Evolutionary conservation across 305 asterid genomes (phyloP), one percentile per base, ranked within the genome.

Genomic region (Lippia alba): DNA sequence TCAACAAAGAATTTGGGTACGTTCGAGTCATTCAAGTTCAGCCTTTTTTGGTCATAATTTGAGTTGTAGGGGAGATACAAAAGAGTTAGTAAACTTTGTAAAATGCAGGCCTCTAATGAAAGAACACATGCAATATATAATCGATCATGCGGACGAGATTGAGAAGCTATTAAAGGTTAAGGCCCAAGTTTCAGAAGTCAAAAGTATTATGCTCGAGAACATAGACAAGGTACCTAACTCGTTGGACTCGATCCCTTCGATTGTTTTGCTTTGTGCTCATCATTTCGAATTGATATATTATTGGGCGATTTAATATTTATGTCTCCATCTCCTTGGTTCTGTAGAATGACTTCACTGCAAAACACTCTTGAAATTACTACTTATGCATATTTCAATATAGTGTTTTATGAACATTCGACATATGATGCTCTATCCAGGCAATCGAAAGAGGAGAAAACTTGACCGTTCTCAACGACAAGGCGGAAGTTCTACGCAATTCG

Each of bases 131-230:
- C 86, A 84, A 69, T 84, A 82, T 73, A 84, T 84, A 70, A 84
- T 86, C 66, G 90, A 88, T 72, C 92, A 86, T 17, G 86, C 92
- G 0, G 87, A 86, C 32, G 90, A 86, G 80, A 82, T 86, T 50
- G 87, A 82, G 62, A 88, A 88, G 58, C 84, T 88, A 24, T 60
- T 88, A 56, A 86, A 86, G 74, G 89, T 86, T 32, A 86, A 88
- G 71, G 95, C 90, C 45, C 90, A 86, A 72, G 89, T 86, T 63
- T 82, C 92, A 9, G 90, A 88, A 77, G 90, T 86, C 59, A 86
- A 80, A 80, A 78, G 74, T 66, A 64, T 82, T 56, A 82, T 86
- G 89, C 70, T 76, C 76, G 87, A 82, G 79, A 86, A 82, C 57
- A 84, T 86, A 76, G 87, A 80, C 72, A 76, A 68, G 87, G 91